A percentile compares a stretch with the other conserved stretches of the same genome.
Conservation (phyloP, 306 rosid species). For the Pyrus pyrifolia region DNA sequence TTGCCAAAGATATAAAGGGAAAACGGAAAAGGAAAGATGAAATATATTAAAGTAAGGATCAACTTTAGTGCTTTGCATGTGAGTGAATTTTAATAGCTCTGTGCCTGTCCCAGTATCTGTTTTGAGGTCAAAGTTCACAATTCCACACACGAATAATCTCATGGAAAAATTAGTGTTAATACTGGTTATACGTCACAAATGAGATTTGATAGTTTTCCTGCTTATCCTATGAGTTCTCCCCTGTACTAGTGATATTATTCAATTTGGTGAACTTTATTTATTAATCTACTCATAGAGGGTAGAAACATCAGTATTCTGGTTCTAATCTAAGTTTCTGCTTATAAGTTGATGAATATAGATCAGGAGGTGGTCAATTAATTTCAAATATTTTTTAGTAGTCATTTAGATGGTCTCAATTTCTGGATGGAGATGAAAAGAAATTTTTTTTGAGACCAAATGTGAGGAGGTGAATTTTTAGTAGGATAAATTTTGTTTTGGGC, state of each 20-base stretch:
- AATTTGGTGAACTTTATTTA: background rate
- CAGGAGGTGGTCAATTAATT: background rate
- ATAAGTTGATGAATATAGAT: background rate
- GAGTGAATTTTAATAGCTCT: background rate
- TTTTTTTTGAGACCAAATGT: background rate
- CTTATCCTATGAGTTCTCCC: background rate
- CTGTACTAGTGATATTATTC: background rate
- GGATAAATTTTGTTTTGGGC: background rate
- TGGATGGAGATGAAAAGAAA: background rate
- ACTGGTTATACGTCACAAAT: background rate
- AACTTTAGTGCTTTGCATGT: background rate
- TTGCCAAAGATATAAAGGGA: background rate
- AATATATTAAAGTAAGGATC: background rate
- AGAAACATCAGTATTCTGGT: slow-evolving; percentile 2
- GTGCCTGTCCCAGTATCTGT: background rate
- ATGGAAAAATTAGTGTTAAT: background rate
- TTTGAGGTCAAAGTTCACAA: background rate
- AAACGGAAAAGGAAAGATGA: background rate
- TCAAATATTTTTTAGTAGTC: background rate
- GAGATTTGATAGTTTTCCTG: background rate
- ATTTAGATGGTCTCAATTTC: background rate
- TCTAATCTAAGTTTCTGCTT: background rate
- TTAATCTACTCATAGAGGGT: background rate
- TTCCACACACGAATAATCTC: background rate
- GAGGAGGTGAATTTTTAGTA: background rate